Evolutionary conservation across 768 basidiomycete species (phyloP), one percentile per base, ranked within the genome.

Genomic region (Pholiota molesta): DNA sequence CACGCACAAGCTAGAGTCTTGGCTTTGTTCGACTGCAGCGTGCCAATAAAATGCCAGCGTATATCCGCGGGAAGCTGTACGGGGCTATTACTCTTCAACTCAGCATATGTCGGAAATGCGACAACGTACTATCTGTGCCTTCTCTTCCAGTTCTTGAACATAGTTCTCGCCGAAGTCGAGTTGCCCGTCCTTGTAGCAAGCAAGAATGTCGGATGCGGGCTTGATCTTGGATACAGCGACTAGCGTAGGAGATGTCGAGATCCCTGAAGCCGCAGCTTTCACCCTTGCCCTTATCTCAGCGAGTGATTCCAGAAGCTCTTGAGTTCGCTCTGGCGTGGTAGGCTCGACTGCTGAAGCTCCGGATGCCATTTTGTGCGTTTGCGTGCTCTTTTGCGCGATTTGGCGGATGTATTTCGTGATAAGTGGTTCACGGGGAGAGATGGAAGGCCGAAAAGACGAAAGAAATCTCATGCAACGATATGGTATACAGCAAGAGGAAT

Each of bases 101-200:
- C 13, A 16, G 21, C 7, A 33, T 33, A 17, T 39, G 54, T 44
- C 19, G 52, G 26, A 31, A 14, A 62, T 60, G 44, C 21, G 14
- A 21, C 7, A 51, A 75, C 84, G 64, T 72, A 92, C 91, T 69
- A 83, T 78, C 61, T 77, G 78, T 0, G 95, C 93, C 72, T 97
- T 97, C 33, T 94, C 94, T 40, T 87, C 89, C 63, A 99, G 75
- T 69, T 99, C 96, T 66, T 96, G 91, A 11, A 95, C 94, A 70
- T 98, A 99, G 73, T 99, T 99, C 78, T 99, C 97, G 7, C 97
- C 97, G 71, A 99, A 99, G 73, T 97, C 94, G 2, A 88, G 79
- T 65, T 97, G 92, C 0, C 91, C 94, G 14, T 81, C 80, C 54
- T 91, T 82, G 71, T 92, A 93, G 66, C 94, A 92, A 10, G 90